Evolutionary conservation across 2,329 filamentous ascomycete species (phyloP), one percentile per base, ranked within the genome.

Genomic region (Beauveria sp.): DNA sequence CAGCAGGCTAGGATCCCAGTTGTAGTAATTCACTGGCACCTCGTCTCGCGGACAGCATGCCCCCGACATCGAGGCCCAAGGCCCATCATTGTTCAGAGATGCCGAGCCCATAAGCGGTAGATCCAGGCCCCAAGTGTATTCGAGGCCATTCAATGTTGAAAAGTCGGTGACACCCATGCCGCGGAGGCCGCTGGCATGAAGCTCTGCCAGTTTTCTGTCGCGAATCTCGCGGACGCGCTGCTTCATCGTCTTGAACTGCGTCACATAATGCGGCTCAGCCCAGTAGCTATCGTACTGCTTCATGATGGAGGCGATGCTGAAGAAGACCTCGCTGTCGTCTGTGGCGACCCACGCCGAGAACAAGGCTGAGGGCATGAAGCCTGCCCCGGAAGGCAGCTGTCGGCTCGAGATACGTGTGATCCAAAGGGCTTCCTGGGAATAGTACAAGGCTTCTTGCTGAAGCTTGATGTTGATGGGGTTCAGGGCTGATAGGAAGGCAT

Each of bases 341-440:
- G 66, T 66, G 24, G 65, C 62, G 0, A 66, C 64, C 68, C 68
- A 71, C 0, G 67, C 71, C 1, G 68, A 60, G 9, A 70, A 51
- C 2, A 73, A 62, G 12, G 64, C 67, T 1, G 68, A 58, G 5
- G 69, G 67, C 30, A 71, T 65, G 24, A 70, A 68, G 34, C 66
- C 66, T 7, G 71, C 67, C 1, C 68, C 72, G 1, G 72, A 50
- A 5, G 72, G 71, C 8, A 68, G 54, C 50, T 69, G 67, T 14
- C 56, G 45, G 16, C 56, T 30, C 1, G 67, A 67, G 12, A 62
- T 53, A 18, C 68, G 58, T 3, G 67, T 67, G 12, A 71, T 56
- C 10, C 57, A 57, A 8, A 71, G 60, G 2, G 66, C 63, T 38
- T 73, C 69, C n/a, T 67, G 58, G 12, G 66, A 64, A 3, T 28